phyloP scores from a whole-genome alignment of 495 filamentous ascomycete species.

The Aspergillus sclerotioniger region DNA sequence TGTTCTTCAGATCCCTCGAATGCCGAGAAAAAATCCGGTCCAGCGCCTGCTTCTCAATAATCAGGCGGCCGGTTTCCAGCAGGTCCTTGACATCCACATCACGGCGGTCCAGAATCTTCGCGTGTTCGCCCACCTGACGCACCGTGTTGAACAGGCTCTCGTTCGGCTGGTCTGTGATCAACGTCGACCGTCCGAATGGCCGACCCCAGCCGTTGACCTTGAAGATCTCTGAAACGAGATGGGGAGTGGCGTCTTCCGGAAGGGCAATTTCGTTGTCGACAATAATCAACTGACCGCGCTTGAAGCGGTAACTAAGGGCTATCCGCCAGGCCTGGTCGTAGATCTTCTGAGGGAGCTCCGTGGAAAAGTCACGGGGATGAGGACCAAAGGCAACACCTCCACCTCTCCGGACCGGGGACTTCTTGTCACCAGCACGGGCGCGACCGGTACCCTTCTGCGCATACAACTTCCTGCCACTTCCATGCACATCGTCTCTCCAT shows the following conservation, averaged over 20 bases:
- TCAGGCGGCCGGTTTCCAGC: slow-evolving; percentile 75
- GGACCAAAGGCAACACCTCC: slow-evolving; percentile 88
- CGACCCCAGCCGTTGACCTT: slow-evolving; percentile 69
- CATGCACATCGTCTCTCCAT: slow-evolving; percentile 79
- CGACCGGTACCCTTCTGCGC: slow-evolving; percentile 82
- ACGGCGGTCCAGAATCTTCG: slow-evolving; percentile 59
- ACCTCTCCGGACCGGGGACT: slow-evolving; percentile 79
- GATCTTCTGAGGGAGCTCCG: slow-evolving; percentile 78
- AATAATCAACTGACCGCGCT: slow-evolving; percentile 80
- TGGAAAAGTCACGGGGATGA: slow-evolving; percentile 83
- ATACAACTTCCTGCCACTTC: slow-evolving; percentile 71
- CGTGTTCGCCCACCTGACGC: slow-evolving; percentile 59
- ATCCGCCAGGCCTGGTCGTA: slow-evolving; percentile 97
- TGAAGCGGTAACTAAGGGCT: slow-evolving; percentile 86
- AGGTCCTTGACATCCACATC: slow-evolving; percentile 95
- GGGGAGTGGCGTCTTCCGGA: slow-evolving; percentile 46
- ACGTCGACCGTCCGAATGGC: slow-evolving; percentile 66
- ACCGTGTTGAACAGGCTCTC: slow-evolving; percentile 47
- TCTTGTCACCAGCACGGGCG: slow-evolving; percentile 75
- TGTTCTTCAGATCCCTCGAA: slow-evolving; percentile 63
- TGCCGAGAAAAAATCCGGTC: slow-evolving; percentile 71
- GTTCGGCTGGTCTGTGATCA: slow-evolving; percentile 60
- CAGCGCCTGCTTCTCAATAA: slow-evolving; percentile 83
- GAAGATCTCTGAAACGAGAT: slow-evolving; percentile 65
- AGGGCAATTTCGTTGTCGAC: slow-evolving; percentile 71